A percentile compares a stretch with the other conserved stretches of the same genome.
Conservation (phyloP, 2,329 filamentous ascomycete genomes). For the Aureobasidium melanogenum region DNA sequence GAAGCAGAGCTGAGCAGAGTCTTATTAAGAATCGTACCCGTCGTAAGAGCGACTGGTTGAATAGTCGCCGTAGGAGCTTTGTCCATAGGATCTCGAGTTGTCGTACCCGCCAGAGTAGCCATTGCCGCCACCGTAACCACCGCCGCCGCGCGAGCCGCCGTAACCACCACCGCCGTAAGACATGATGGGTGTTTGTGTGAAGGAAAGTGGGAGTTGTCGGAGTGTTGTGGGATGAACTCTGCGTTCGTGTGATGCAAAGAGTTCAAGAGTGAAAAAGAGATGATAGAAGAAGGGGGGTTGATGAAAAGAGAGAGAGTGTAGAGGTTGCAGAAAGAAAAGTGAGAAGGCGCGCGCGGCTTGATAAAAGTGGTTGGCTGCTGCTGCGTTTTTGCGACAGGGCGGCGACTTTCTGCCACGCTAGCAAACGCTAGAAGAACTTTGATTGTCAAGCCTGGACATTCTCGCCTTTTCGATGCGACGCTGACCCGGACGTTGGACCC, state of each 20-base stretch:
- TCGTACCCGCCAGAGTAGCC: conserved; percentile 30
- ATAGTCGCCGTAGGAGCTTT: conserved; percentile 30
- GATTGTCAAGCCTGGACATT: neutral
- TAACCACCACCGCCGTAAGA: conserved; percentile 54
- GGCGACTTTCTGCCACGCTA: conserved; percentile 8
- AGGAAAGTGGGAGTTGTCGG: neutral
- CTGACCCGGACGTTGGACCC: neutral
- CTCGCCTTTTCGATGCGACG: neutral
- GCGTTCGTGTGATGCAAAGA: neutral
- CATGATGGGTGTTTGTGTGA: conserved; percentile 42
- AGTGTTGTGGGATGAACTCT: conserved; percentile 1
- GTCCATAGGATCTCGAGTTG: conserved; percentile 20
- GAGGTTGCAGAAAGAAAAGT: conserved; percentile 2
- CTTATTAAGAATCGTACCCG: conserved; percentile 6
- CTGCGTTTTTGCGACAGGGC: conserved; percentile 7
- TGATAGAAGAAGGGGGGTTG: neutral
- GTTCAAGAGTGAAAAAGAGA: neutral
- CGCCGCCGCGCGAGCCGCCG: conserved; percentile 32
- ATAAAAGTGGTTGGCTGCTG: conserved; percentile 7
- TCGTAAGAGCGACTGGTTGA: conserved; percentile 10
- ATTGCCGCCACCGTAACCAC: conserved; percentile 19
- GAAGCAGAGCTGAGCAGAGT: neutral
- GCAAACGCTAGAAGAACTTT: conserved; percentile 9
- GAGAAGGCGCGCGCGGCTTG: neutral
- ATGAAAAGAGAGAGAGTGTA: conserved; percentile 2